Evolutionary conservation across 164 flowering plant species (phyloP), one percentile per base, ranked within the genome.

Genomic region (Berberis vulgaris): DNA sequence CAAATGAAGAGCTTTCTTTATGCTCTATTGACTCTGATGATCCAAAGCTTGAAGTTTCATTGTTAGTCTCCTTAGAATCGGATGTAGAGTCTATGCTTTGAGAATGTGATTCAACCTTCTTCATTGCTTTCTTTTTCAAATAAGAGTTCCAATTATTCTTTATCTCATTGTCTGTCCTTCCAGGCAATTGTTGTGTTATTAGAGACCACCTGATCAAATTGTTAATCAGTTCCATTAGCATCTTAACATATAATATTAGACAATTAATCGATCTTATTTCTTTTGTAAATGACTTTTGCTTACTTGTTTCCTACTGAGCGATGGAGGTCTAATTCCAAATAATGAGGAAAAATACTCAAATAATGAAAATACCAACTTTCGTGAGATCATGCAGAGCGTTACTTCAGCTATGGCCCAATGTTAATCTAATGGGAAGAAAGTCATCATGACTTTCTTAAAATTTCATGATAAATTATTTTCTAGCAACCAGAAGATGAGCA

Each of bases 81-180:
- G 68, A 43, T 12, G 70, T 45, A 26, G 65, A 53, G 6, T 69
- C 73, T 38, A 5, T 26, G 47, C 39, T 46, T 7, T 54, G 70
- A 68, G 43, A 45, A 56, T 67, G 74, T 38, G 59, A 49, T 41
- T 62, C 79, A 63, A 75, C 79, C 9, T 50, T 45, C 65, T 78
- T 76, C 7, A 65, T 49, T 4, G 71, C 65, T 72, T 73, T 86
- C 74, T 87, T 91, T 83, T 87, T 91, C 49, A 91, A 69, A 68
- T 86, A 70, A 9, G 98, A 86, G 72, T 91, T 87, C 98, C 98
- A 91, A 61, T 82, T 72, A 73, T 91, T 91, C 79, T 91, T 91
- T 44, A 91, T 84, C 82, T 91, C 96, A 59, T 89, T 91, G 56
- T 91, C 98, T 2, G 98, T 89, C 66, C 98, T 84, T 78, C 96